Base-by-base conservation (phyloP, 495 filamentous ascomycete genomes). In the Lasiosphaeria miniovina region DNA sequence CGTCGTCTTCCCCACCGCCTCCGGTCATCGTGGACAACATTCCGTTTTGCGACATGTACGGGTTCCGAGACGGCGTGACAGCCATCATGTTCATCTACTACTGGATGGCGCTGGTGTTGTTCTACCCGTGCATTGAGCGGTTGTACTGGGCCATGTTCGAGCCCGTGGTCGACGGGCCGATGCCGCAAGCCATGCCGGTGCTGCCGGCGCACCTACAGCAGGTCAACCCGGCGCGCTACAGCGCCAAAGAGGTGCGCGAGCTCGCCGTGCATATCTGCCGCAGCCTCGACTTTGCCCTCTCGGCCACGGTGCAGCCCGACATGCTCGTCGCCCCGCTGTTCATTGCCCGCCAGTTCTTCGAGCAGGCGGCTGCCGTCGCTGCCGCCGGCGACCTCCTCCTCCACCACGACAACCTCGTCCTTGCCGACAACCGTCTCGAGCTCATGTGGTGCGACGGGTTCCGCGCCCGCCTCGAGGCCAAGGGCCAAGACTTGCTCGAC, bases 361-460 rank as follows among this genome's bases (percentile, higher is more conserved):
- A 52, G n/a, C 51, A 65, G 60, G 4, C 31, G 10, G 50, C 34
- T 17, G 31, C 7, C 24, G 7, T 52, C 45, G 15, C 10, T 0
- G 31, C 8, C 24, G 49, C 36, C 17, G 52, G 35, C 24, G 24
- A 24, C 24, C 24, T 24, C 24, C 24, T 24, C 24, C 24, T 24
- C 24, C 24, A 24, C 11, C 12, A 36, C 33, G 51, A 6, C 6
- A 40, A 32, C 33, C 6, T 40, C n/a, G 50, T 17, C 11, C n/a
- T 49, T 40, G 10, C 36, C 49, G 60, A 72, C 33, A 72, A 69
- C 9, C 55, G 71, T 49, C 52, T 75, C 0, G 78, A 79, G 57
- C 51, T 75, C 9, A 58, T 71, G 45, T 80, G 78, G 78, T 75
- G 75, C 43, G 65, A 73, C n/a, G 68, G 61, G 12, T 77, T 79